Conservation (phyloP, 306 rosid species). For the Lagenaria siceraria region DNA sequence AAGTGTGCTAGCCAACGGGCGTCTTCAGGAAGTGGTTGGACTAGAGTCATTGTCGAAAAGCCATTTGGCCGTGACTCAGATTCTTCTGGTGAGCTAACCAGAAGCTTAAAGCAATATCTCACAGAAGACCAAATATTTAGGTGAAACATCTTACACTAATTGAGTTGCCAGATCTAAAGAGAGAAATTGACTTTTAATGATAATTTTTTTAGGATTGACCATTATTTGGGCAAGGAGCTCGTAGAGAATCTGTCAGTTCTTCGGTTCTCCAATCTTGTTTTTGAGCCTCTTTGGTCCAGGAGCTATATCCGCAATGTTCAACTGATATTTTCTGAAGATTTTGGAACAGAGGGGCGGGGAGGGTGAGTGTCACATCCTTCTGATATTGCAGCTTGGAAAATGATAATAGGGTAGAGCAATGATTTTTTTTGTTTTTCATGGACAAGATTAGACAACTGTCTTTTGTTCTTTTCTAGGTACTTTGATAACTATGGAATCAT, state of each 20-base stretch:
- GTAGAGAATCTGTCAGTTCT: constrained; percentile 95
- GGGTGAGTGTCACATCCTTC: constrained; percentile 41
- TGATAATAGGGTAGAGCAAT: neutral
- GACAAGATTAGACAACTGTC: constrained; percentile 3
- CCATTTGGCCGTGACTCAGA: constrained; percentile 89
- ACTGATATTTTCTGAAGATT: constrained; percentile 93
- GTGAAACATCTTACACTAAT: constrained; percentile 19
- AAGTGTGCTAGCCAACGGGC: constrained; percentile 70
- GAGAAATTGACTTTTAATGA: constrained; percentile 12
- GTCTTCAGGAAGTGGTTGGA: constrained; percentile 84
- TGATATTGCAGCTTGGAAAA: neutral
- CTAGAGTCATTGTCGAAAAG: constrained; percentile 92
- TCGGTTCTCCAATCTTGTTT: constrained; percentile 94
- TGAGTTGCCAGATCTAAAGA: neutral
- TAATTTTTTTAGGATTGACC: constrained; percentile 63
- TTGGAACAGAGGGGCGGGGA: constrained; percentile 93
- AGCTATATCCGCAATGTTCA: constrained; percentile 86
- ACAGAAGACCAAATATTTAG: constrained; percentile 92
- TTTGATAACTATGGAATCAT: constrained; percentile 85
- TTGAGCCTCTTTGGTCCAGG: constrained; percentile 92
- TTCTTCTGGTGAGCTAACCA: constrained; percentile 73
- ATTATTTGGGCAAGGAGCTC: constrained; percentile 97
- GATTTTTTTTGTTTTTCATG: neutral
- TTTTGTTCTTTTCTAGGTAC: constrained; percentile 33
- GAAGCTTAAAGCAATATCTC: constrained; percentile 66